Conservation (phyloP, 2,329 filamentous ascomycete species). For the Cladorrhinum sp. region DNA sequence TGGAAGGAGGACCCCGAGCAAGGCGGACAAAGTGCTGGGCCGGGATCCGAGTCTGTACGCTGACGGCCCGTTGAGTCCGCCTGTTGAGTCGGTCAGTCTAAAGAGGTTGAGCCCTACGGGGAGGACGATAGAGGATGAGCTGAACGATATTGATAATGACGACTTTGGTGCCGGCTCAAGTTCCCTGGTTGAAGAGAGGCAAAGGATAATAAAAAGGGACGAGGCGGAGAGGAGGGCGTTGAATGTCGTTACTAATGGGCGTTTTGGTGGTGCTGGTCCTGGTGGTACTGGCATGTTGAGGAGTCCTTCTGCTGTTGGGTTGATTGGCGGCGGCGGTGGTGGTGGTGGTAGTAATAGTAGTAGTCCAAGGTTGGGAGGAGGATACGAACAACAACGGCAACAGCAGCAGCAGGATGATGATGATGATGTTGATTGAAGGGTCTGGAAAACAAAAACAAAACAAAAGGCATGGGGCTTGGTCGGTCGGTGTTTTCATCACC, state of each 20-base stretch:
- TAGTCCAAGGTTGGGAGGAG: not conserved
- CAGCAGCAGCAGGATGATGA: not conserved
- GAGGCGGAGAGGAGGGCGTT: conserved; percentile 23
- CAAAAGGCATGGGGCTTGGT: no score
- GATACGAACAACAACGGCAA: not conserved
- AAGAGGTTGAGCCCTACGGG: conserved; percentile 47
- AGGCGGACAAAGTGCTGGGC: conserved; percentile 57
- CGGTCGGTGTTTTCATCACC: no score
- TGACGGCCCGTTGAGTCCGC: conserved; percentile 40
- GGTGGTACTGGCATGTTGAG: conserved; percentile 9
- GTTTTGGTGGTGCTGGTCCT: conserved; percentile 30
- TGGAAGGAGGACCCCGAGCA: conserved; percentile 45
- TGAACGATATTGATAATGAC: conserved; percentile 29
- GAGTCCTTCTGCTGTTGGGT: conserved; percentile 1
- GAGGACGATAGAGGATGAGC: conserved; percentile 42
- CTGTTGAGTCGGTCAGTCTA: conserved; percentile 40
- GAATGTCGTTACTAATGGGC: conserved; percentile 37
- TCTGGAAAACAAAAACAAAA: not conserved
- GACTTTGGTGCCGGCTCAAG: conserved; percentile 1
- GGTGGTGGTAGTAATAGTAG: not conserved
- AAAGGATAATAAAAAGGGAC: conserved; percentile 13
- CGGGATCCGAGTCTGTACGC: conserved; percentile 55
- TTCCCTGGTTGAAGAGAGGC: conserved; percentile 12
- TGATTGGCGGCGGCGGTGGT: not conserved
- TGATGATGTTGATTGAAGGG: conserved; percentile 21